Conservation (phyloP, 176 grass and related monocot genomes). For the Stipa capillata region DNA sequence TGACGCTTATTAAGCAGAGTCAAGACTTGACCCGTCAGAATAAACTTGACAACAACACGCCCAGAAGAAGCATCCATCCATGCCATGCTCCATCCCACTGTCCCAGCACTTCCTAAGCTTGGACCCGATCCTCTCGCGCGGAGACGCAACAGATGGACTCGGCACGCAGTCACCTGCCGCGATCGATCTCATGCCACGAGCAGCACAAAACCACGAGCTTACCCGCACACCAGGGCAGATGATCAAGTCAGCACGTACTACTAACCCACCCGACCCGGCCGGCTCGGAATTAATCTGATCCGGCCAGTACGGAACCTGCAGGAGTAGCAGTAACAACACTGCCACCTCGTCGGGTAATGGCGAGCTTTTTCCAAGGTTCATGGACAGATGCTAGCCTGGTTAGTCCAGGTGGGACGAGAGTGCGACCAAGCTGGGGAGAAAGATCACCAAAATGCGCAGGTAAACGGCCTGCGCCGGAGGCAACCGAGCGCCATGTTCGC, state of each 20-base stretch:
- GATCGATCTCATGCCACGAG: too few relatives aligned
- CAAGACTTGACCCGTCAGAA: too few relatives aligned
- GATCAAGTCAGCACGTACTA: background rate
- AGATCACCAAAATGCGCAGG: background rate
- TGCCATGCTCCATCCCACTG: too few relatives aligned
- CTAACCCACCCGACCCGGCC: too few relatives aligned
- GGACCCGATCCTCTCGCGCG: background rate
- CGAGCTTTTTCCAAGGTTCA: background rate
- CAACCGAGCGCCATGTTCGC: background rate
- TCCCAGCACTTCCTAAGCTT: too few relatives aligned
- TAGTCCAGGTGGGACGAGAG: background rate
- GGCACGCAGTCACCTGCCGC: too few relatives aligned
- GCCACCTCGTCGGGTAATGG: background rate
- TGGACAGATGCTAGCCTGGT: background rate
- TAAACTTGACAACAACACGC: too few relatives aligned
- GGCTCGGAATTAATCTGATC: background rate
- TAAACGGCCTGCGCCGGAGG: background rate
- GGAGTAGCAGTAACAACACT: background rate
- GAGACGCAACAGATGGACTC: background rate
- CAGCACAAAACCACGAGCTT: too few relatives aligned
- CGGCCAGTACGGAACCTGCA: background rate
- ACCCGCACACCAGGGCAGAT: background rate
- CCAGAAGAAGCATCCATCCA: too few relatives aligned
- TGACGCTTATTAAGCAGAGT: too few relatives aligned
- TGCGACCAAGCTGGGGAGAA: background rate